phyloP scores from a whole-genome alignment of 2,329 filamentous ascomycete species.

The Stagonosporopsis rhizophila region DNA sequence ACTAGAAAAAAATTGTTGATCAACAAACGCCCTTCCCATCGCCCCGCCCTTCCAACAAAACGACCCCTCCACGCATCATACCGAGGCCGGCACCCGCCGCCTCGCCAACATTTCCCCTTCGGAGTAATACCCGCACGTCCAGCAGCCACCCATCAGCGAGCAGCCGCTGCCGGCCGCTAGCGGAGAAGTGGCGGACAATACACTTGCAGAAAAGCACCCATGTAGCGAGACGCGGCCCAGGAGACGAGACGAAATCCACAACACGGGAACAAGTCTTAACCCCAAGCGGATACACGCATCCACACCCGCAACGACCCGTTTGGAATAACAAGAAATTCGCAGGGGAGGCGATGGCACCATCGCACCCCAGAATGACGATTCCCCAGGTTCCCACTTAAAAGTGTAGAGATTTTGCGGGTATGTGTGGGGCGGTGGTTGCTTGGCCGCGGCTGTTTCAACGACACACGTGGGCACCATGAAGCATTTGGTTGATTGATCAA shows the following conservation, averaged over 20 bases:
- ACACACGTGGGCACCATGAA: slow-evolving; percentile 1
- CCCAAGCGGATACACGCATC: not conserved
- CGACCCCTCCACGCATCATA: not conserved
- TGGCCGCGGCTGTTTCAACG: not conserved
- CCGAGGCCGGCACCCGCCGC: not conserved
- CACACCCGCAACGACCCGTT: not conserved
- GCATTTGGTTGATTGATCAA: not conserved
- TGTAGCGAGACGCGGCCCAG: too few relatives aligned
- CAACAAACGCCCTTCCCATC: not conserved
- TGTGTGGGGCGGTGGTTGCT: not conserved
- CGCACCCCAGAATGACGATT: slow-evolving; percentile 12
- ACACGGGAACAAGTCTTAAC: not conserved
- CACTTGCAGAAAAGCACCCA: not conserved
- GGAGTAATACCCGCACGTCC: not conserved
- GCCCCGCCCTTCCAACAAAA: not conserved
- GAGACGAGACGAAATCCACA: not conserved
- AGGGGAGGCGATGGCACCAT: slow-evolving; percentile 14
- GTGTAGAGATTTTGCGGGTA: not conserved
- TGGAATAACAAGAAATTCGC: not conserved
- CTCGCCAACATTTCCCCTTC: slow-evolving; percentile 1
- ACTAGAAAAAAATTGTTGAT: slow-evolving; percentile 3
- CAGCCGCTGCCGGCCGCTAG: not conserved
- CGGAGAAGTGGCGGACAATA: slow-evolving; percentile 6
- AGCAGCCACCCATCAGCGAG: not conserved
- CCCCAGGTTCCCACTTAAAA: slow-evolving; percentile 1